A percentile compares a stretch with the other conserved stretches of the same genome.
phyloP scores from a whole-genome alignment of 352 stramenopile genomes.

The Pythium coloratum region DNA sequence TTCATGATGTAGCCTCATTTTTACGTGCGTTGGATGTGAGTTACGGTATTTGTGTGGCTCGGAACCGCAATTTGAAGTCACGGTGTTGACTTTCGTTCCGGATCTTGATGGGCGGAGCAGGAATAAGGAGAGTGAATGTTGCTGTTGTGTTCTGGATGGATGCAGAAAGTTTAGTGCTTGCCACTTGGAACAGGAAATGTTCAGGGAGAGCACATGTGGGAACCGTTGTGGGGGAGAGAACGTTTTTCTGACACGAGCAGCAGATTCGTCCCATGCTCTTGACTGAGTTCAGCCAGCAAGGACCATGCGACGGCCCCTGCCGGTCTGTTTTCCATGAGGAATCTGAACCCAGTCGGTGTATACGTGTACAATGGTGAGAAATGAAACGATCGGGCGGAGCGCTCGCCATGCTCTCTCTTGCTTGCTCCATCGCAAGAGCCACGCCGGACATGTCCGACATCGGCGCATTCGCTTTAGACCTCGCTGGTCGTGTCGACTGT shows the following conservation, averaged over 20 bases:
- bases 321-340: neutral
- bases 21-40: neutral
- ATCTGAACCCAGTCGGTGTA: neutral
- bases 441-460: neutral
- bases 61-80: neutral
- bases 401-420: neutral
- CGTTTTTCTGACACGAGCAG: neutral
- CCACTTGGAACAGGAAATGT: neutral
- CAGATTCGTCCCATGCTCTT: neutral
- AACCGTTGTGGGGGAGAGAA: neutral
- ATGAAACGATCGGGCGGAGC: neutral
- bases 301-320: neutral
- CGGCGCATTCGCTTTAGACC: neutral
- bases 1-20: neutral
- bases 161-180: too few species aligned
- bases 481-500: neutral
- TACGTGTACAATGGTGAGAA: neutral
- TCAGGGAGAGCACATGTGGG: neutral
- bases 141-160: neutral
- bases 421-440: neutral
- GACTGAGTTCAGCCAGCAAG: neutral
- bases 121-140: too few species aligned
- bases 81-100: neutral
- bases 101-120: neutral
- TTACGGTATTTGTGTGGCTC: conserved; percentile 8